Percentiles rank a stretch among this genome's conserved stretches.
phyloP scores from a whole-genome alignment of 1,284 basidiomycete species.

The Boletus semigastroideus region DNA sequence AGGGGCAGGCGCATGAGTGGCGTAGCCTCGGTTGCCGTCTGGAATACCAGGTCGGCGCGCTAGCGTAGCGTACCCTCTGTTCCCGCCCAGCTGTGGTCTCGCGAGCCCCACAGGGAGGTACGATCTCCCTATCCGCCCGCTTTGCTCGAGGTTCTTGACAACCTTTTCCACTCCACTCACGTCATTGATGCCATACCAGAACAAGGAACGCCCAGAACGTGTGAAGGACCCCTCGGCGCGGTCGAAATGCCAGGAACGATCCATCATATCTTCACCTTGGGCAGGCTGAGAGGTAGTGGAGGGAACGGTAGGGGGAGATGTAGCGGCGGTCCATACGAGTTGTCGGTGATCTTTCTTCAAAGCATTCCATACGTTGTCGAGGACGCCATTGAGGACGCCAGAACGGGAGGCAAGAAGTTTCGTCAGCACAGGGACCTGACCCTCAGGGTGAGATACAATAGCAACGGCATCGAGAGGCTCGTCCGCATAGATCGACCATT shows the following conservation, averaged over 20 bases:
- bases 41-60: constrained; percentile 49
- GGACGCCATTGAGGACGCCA: constrained; percentile 91
- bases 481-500: constrained; percentile 94
- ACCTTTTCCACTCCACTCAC: constrained; percentile 89
- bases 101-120: constrained; percentile 89
- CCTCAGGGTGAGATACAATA: constrained; percentile 89
- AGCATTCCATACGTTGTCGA: constrained; percentile 96
- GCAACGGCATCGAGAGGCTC: constrained; percentile 96
- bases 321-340: constrained; percentile 95
- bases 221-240: constrained; percentile 98
- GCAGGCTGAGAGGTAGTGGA: constrained; percentile 10
- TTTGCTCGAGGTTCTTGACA: constrained; percentile 82
- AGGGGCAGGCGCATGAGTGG: constrained; percentile 46
- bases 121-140: constrained; percentile 81
- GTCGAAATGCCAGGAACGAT: constrained; percentile 98
- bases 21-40: constrained; percentile 60
- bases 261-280: constrained; percentile 76
- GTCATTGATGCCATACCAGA: constrained; percentile 97
- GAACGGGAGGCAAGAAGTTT: constrained; percentile 88
- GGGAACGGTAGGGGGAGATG: constrained; percentile 31
- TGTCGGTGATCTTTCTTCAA: constrained; percentile 94
- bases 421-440: constrained; percentile 88
- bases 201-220: constrained; percentile 87
- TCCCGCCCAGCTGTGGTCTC: constrained; percentile 43
- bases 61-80: constrained; percentile 74